Evolutionary conservation across 176 grass and related monocot genomes (phyloP), one percentile per base, ranked within the genome.

Genomic region (Juncus effusus): DNA sequence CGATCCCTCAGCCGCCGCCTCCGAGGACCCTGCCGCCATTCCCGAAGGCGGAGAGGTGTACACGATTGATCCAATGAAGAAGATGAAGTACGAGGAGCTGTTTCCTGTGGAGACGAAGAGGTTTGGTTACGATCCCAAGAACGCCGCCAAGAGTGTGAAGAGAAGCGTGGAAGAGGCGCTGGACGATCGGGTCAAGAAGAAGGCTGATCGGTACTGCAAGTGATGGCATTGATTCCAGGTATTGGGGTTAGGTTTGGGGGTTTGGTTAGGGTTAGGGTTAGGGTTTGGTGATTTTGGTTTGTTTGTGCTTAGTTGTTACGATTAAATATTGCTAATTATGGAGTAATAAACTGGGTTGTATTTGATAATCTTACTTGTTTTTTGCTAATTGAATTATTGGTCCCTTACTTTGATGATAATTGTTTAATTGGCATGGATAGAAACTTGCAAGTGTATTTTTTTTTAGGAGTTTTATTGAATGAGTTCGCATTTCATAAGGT

Each of bases 171-270:
- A 89, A 82, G 83, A 93, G 83, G 70, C 94, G 7, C 85, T 97
- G 49, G 88, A 97, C 66, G 94, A 97, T 70, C 80, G 88, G 44
- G 88, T 97, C 54, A 74, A 73, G 72, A 97, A 97, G 94, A 97
- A 97, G 85, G 88, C 94, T 39, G 94, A 97, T 63, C 83, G 88
- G 67, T 93, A 97, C 77, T 93, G 94, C 94, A 97, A 97, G 83
- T 97, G 88, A 97, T 68, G 7, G 54, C 4, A 28, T 35, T 71
- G 68, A 42, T 76, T 42, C 79, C 41, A 77, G 70, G 70, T 54
- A 12, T 13, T 58, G 10, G 60, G 40, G 59, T 42, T 93, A 82
- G 84, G 81, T 65, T 77, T 93, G 52, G n/a, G 38, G 10, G 60
- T 2, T 64, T 75, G 19, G 38, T 5, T 6, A 55, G 64, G 58